A percentile compares a stretch with the other conserved stretches of the same genome.
phyloP scores from a whole-genome alignment of 306 rosid species.

The Bauhinia variegata region DNA sequence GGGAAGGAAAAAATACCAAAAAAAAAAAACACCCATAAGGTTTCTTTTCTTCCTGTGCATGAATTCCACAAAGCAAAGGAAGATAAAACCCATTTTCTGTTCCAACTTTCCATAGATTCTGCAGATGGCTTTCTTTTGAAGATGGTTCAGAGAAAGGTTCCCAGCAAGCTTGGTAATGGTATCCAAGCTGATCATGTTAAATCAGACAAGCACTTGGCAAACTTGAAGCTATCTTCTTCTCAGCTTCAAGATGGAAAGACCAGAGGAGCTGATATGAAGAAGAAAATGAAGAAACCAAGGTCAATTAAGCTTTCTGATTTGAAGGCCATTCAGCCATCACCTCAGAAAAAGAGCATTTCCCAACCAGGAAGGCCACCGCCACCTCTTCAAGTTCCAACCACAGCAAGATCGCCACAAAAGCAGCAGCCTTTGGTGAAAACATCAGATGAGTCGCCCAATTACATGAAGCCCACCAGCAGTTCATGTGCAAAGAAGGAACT shows the following conservation, averaged over 20 bases:
- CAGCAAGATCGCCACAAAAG: constrained; percentile 42
- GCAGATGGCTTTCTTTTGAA: constrained; percentile 44
- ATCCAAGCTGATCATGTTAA: constrained; percentile 67
- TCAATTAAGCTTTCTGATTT: constrained; percentile 66
- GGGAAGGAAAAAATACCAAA: neutral
- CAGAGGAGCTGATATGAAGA: constrained; percentile 80
- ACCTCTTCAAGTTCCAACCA: constrained; percentile 38
- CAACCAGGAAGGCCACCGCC: constrained; percentile 55
- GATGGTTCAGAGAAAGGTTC: constrained; percentile 85
- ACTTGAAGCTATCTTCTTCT: constrained; percentile 52
- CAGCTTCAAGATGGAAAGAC: constrained; percentile 67
- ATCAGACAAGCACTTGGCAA: constrained; percentile 53
- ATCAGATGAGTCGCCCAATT: constrained; percentile 70
- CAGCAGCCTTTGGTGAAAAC: constrained; percentile 45
- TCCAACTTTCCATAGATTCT: constrained; percentile 22
- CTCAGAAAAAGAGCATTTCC: constrained; percentile 40
- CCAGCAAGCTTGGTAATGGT: constrained; percentile 66
- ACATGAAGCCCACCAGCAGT: constrained; percentile 97
- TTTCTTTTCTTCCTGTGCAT: constrained; percentile 45
- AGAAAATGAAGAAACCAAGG: constrained; percentile 76
- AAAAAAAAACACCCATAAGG: constrained; percentile 38
- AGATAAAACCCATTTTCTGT: constrained; percentile 37
- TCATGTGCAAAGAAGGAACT: constrained; percentile 80
- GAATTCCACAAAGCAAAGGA: constrained; percentile 45
- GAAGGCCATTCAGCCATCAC: constrained; percentile 52